phyloP scores from a whole-genome alignment of 768 basidiomycete genomes.

The Tylopilus felleus region DNA sequence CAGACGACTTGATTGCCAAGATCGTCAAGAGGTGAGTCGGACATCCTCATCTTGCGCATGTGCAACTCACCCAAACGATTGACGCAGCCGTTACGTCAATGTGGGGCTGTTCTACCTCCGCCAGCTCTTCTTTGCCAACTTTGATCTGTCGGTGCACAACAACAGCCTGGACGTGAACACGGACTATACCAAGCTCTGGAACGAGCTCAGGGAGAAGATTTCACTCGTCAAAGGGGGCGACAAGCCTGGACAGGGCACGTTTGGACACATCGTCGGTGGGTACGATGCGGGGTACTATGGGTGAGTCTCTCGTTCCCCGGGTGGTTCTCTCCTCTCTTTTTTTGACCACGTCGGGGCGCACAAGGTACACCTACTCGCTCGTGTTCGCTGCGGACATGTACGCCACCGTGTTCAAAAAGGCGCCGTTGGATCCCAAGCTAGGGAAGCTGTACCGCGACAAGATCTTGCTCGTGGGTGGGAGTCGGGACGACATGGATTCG shows the following conservation, averaged over 20 bases:
- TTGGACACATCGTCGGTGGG: constrained; percentile 75
- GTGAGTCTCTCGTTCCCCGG: too few species aligned
- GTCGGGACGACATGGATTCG: neutral
- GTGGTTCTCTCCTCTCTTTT: neutral
- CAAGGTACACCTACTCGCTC: constrained; percentile 69
- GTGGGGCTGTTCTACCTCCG: constrained; percentile 67
- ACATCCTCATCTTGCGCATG: neutral
- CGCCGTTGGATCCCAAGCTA: constrained; percentile 66
- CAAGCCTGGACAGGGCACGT: constrained; percentile 68
- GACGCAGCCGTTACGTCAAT: constrained; percentile 68
- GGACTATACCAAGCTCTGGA: constrained; percentile 82
- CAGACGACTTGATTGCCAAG: constrained; percentile 67
- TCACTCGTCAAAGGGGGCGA: constrained; percentile 65
- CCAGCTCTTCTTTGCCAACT: constrained; percentile 71
- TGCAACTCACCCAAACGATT: neutral
- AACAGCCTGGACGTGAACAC: constrained; percentile 45
- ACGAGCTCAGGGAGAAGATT: constrained; percentile 61
- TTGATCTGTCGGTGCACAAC: constrained; percentile 25
- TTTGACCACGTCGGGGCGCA: neutral
- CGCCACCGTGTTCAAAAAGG: constrained; percentile 73
- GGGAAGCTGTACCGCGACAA: constrained; percentile 71
- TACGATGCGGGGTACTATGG: constrained; percentile 67
- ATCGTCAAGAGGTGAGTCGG: constrained; percentile 68
- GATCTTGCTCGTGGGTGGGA: constrained; percentile 65
- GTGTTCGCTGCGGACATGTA: constrained; percentile 61